Evolutionary conservation across 75 land plant species (phyloP).

Genomic region (Sequoia sempervirens): DNA sequence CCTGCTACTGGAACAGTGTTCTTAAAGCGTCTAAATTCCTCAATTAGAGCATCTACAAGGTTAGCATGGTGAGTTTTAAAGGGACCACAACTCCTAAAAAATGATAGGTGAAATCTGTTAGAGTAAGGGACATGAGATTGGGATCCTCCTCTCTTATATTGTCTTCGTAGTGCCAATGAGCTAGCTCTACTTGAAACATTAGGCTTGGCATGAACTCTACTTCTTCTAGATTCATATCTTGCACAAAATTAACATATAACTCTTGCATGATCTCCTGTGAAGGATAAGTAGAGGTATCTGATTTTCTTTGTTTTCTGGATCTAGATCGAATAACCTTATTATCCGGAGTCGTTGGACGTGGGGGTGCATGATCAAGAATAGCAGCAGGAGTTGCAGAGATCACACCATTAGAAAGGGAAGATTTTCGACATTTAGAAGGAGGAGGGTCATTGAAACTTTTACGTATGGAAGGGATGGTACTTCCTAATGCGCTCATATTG

Average conservation of each 20-base stretch:
- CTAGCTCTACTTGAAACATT: neutral
- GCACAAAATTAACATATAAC: neutral
- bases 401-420: no score
- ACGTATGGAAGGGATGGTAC: no score
- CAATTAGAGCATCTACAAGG: neutral
- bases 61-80: neutral
- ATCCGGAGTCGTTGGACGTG: no score
- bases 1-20: neutral
- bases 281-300: neutral
- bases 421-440: no score
- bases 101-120: neutral
- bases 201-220: neutral
- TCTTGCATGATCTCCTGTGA: neutral
- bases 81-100: neutral
- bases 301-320: neutral
- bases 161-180: neutral
- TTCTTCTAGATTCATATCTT: neutral
- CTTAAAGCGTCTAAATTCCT: neutral
- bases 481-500: no score
- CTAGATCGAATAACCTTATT: neutral
- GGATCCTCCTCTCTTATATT: neutral
- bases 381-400: no score
- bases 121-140: neutral
- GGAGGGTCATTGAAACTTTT: no score
- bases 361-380: no score